Base-by-base conservation (phyloP, 2,329 filamentous ascomycete genomes). In the Xylaria sp. region DNA sequence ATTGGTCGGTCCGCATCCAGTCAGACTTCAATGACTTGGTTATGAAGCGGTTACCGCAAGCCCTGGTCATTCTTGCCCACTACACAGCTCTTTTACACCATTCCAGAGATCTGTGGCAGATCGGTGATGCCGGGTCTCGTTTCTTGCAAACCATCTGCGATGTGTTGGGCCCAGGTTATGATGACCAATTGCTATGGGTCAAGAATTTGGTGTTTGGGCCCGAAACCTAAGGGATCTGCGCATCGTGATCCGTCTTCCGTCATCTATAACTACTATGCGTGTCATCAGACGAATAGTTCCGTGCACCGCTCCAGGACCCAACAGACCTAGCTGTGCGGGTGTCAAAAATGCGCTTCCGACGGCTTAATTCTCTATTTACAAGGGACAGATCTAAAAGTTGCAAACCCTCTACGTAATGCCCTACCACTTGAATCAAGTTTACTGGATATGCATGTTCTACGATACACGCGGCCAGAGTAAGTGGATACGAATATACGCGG, bases 21-120 rank as follows among this genome's bases (percentile, higher is more conserved):
- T 59, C 68, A 4, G 65, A 72, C 58, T 78, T 79, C 64, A 69
- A 73, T 12, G 69, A 70, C 2, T 58, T 79, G 66, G 60, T 79
- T 44, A 62, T 46, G 23, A 62, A 63, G 39, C 70, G 70, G 25
- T 63, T 60, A 12, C 75, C 76, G 4, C 76, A 76, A 56, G 76
- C 74, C 7, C 34, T 79, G 9, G 72, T 75, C 1, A 55, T 80
- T 8, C 65, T 79, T 23, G 75, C 73, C 4, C 75, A 78, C 66
- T 78, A 79, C 51, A 70, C 74, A 0, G 68, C 76, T 20, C 70
- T 79, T 25, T 70, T 79, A 18, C 75, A 79, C 59, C 64, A 75
- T 32, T 74, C 70, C 18, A 66, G 70, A 41, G 41, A 68, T 15
- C 28, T 78, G 51, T 80, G 78, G 78, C 76, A 77, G 60, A 70